Conservation (phyloP, 169 alveolate genomes). For the Plasmodium gonderi region DNA sequence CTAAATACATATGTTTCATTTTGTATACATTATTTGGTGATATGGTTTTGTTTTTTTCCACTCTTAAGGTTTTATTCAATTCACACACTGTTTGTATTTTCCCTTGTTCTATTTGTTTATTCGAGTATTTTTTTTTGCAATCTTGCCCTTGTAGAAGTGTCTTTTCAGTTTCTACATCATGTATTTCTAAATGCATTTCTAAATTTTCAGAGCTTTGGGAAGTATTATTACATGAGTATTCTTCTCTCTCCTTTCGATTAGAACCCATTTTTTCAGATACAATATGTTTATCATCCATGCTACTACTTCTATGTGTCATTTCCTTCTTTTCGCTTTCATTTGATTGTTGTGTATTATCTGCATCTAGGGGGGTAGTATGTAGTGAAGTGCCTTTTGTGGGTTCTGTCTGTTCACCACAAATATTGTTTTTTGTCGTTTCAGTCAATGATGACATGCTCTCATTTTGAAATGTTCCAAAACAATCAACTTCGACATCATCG, state of each 20-base stretch:
- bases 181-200: neutral
- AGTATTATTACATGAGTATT: too few relatives aligned
- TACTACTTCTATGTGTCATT: neutral
- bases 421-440: neutral
- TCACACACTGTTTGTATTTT: conserved; percentile 28
- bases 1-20: conserved; percentile 62
- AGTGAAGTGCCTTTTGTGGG: too few relatives aligned
- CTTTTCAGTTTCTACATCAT: neutral
- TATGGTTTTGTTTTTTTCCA: neutral
- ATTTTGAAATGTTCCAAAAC: neutral
- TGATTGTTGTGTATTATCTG: too few relatives aligned
- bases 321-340: neutral
- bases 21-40: conserved; percentile 9
- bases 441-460: neutral
- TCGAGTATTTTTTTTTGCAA: neutral
- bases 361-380: too few relatives aligned
- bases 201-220: neutral
- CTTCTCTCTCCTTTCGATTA: neutral
- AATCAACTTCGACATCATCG: neutral
- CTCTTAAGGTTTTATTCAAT: conserved; percentile 9
- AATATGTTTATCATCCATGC: neutral
- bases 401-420: too few relatives aligned
- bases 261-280: neutral
- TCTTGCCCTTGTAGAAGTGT: neutral
- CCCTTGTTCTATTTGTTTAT: neutral